Percentiles rank a stretch among this genome's conserved stretches.
Conservation (phyloP, 352 stramenopile genomes). For the Aphanomyces cochlioides region DNA sequence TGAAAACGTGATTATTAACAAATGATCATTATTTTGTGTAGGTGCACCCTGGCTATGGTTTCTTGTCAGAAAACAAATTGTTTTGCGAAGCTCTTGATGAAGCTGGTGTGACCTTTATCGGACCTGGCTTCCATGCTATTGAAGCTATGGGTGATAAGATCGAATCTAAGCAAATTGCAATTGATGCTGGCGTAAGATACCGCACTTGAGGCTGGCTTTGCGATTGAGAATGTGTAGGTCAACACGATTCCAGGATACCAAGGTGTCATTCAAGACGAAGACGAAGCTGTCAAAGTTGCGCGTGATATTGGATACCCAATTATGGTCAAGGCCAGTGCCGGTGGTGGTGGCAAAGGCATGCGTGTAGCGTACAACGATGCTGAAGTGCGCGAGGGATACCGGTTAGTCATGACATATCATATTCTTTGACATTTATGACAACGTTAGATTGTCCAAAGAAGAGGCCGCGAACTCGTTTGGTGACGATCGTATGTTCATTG, state of each 20-base stretch:
- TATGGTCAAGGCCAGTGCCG: conserved; percentile 96
- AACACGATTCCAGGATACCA: conserved; percentile 94
- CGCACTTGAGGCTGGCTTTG: neutral
- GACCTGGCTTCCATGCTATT: conserved; percentile 82
- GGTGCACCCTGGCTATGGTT: conserved; percentile 94
- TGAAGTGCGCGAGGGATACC: conserved; percentile 84
- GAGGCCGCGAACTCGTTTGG: conserved; percentile 90
- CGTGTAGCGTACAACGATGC: conserved; percentile 90
- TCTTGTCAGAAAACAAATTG: conserved; percentile 92
- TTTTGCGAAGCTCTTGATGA: conserved; percentile 80
- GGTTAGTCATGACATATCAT: neutral
- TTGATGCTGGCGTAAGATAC: conserved; percentile 77
- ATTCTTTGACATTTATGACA: too few species aligned
- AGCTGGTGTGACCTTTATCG: conserved; percentile 86
- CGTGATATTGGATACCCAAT: conserved; percentile 95
- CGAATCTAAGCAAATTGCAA: conserved; percentile 92
- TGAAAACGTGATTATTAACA: neutral
- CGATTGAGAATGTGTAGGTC: conserved; percentile 28
- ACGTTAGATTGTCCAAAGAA: conserved; percentile 54
- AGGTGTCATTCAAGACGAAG: conserved; percentile 69
- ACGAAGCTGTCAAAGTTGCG: conserved; percentile 83
- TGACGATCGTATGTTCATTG: conserved; percentile 94
- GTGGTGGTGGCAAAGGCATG: conserved; percentile 96
- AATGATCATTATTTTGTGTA: conserved; percentile 5
- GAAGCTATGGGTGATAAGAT: conserved; percentile 95